Conservation (phyloP, 164 flowering plant species). For the Akebia trifoliata region DNA sequence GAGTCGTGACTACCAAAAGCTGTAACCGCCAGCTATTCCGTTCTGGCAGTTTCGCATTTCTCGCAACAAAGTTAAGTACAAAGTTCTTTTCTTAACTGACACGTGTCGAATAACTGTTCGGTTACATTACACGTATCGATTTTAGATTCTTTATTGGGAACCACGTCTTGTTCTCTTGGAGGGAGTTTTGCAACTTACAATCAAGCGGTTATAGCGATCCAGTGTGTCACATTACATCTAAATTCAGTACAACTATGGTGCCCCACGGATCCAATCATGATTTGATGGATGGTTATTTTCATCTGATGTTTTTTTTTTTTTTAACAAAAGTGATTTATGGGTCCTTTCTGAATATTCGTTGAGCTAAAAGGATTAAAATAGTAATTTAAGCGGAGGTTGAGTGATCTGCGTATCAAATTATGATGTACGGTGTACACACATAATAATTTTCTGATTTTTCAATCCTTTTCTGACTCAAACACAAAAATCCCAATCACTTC, state of each 20-base stretch:
- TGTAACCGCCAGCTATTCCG: constrained; percentile 42
- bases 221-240: not conserved
- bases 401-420: no score
- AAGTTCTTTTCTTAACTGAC: not conserved
- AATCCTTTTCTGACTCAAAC: no score
- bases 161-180: constrained; percentile 10
- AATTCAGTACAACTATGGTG: not conserved
- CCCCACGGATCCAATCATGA: no score
- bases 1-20: constrained; percentile 21
- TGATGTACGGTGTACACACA: no score
- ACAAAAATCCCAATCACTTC: no score
- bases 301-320: constrained; percentile 3
- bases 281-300: no score
- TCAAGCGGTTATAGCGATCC: not conserved
- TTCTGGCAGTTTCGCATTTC: constrained; percentile 23
- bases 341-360: no score
- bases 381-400: no score
- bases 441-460: no score
- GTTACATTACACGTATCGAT: constrained; percentile 23
- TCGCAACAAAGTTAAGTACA: constrained; percentile 15
- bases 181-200: constrained; percentile 3
- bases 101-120: not conserved
- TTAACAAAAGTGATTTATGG: no score
- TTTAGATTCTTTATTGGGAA: not conserved
- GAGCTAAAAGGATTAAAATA: no score